Base-by-base conservation (phyloP, 768 basidiomycete genomes). In the Auricularia sp. region DNA sequence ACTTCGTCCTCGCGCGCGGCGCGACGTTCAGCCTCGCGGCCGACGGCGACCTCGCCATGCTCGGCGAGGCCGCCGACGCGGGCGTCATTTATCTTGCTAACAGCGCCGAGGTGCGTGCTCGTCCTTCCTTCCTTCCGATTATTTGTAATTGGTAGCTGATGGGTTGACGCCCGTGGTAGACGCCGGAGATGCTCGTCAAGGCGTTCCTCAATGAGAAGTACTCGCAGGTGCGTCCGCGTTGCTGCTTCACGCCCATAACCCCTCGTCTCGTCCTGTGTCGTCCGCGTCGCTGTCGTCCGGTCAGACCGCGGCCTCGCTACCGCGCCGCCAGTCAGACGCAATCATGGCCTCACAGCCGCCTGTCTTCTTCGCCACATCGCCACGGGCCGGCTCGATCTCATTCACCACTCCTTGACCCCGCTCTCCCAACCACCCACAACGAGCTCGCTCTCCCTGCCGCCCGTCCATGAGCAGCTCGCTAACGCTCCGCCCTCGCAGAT, bases 191-290 rank as follows among this genome's bases (percentile, higher is more conserved):
- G 70, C 78, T 93, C 58, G 83, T 88, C 65, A 84, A 87, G 56
- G 90, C 90, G 8, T 92, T 93, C 72, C 82, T 80, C 11, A 74
- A 77, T 11, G 91, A 94, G 74, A 93, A 90, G 73, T 93, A 93
- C 72, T 88, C 90, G 34, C 91, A 91, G 80, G 89, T 86, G 66
- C 33, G 68, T 34, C 36, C 62, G 62, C 35, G 65, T 60, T 10
- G 35, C 10, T 44, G 43, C 43, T 44, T 1, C 3, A 44, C 10
- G 10, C 18, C 18, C 43, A 11, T 3, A 44, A 36, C 43, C 29
- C 29, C 29, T 29, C 29, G 29, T 29, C 29, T 29, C 29, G 29
- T 29, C 29, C 29, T 29, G 29, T 29, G 29, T 2, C 29, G 1
- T 29, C 29, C 2, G 29, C 29, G 1, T 29, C 29, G 29, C 29